Percentiles rank a stretch among this genome's conserved stretches.
Conservation (phyloP, 306 rosid genomes). For the Rosa chinensis region DNA sequence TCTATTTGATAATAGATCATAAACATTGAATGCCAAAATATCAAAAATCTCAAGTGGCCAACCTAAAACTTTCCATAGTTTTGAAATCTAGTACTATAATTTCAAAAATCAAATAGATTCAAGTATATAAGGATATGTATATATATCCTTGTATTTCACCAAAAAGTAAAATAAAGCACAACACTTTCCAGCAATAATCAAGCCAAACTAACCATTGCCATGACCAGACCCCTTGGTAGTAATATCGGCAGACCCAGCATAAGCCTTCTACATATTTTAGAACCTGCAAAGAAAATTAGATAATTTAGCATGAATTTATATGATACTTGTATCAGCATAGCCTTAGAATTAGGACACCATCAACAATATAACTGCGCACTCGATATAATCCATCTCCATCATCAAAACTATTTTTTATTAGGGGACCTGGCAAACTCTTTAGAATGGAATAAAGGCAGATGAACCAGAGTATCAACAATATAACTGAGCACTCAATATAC, state of each 20-base stretch:
- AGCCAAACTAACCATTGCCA: conserved; percentile 78
- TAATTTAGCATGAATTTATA: conserved; percentile 6
- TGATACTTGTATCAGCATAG: conserved; percentile 7
- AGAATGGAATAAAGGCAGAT: too few species aligned
- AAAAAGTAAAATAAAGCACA: conserved; percentile 7
- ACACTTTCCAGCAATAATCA: conserved; percentile 1
- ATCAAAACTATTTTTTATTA: background rate
- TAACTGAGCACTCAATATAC: background rate
- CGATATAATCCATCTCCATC: background rate
- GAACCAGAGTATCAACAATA: background rate
- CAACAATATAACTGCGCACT: background rate
- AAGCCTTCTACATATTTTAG: conserved; percentile 92
- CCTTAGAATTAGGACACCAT: background rate
- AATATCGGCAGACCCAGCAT: conserved; percentile 96
- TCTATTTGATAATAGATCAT: background rate
- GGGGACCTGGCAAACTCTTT: too few species aligned
- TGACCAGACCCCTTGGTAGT: conserved; percentile 96
- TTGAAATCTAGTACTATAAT: background rate
- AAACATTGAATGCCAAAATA: background rate
- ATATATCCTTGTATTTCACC: background rate
- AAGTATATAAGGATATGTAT: background rate
- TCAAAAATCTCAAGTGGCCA: background rate
- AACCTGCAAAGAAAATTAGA: conserved; percentile 51
- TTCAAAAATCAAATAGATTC: background rate
- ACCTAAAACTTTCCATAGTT: background rate